Evolutionary conservation across 78 protist species (phyloP), one percentile per base, ranked within the genome.

Genomic region (slime mould (Dictyostelium discoideum)): DNA sequence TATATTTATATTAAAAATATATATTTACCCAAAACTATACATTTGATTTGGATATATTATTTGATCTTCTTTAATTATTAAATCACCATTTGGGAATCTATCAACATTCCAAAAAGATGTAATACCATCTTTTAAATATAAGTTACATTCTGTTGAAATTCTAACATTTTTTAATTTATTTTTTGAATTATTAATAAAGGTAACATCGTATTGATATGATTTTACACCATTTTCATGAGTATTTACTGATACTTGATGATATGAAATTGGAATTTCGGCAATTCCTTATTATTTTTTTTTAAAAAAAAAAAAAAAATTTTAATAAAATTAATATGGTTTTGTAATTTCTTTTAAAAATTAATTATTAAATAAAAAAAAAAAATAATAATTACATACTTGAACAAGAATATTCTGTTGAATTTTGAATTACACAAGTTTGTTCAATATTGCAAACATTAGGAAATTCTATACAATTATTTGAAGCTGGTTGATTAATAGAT

Each of bases 41-140:
- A 14, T 11, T 74, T 37, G 40, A 74, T 37, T 74, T 32, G 40
- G 40, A 37, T 74, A 37, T 37, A 74, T 74, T 74, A 74, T 74
- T 74, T 67, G 76, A 67, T n/a, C 76, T 67, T 67, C 76, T 67
- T 67, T 67, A 10, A 67, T 67, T 2, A 67, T 67, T 67, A 67
- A 67, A 67, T 67, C 76, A 67, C 76, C 76, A 67, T 67, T 67
- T 67, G 76, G 76, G 14, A 65, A 65, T 65, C 73, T 65, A 80
- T 80, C 85, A 48, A 80, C 14, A 48, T 80, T 80, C 69, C 72
- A 80, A 22, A 40, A 39, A 7, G 69, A 46, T 24, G 11, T 1
- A n/a, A 24, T n/a, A 26, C 54, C 85, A 29, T 73, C 32, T 22
- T 80, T 40, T 20, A 42, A 80, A 20, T 26, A 24, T 7, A 46